phyloP scores from a whole-genome alignment of 169 alveolate species.

The Cyclospora cayetanensis region DNA sequence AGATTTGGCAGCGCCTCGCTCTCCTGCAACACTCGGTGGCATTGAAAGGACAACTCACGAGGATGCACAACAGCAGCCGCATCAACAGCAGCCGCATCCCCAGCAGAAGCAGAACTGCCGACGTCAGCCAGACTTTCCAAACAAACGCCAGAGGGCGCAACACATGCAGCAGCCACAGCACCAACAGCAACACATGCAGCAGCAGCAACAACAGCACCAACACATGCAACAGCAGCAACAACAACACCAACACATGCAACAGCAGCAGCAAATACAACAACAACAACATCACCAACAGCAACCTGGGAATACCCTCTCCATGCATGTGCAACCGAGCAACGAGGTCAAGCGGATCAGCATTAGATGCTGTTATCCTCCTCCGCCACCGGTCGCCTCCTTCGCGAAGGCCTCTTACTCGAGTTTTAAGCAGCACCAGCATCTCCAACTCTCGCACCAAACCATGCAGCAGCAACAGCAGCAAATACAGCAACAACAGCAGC shows the following conservation, averaged over 20 bases:
- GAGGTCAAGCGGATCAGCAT: no score
- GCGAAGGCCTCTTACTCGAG: not conserved
- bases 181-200: not conserved
- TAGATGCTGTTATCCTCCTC: not conserved
- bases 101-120: not conserved
- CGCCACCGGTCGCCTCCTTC: not conserved
- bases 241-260: not conserved
- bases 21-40: no score
- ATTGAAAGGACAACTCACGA: not conserved
- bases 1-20: conserved; percentile 7
- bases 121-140: not conserved
- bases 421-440: not conserved
- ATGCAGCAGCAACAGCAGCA: conserved; percentile 39
- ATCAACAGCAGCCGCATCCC: not conserved
- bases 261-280: not conserved
- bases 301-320: no score
- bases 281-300: conserved; percentile 1
- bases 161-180: not conserved
- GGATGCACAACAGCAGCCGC: not conserved
- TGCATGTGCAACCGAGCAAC: no score
- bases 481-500: not conserved
- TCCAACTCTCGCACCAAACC: not conserved
- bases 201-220: not conserved
- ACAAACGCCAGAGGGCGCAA: not conserved
- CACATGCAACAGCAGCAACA: not conserved